These are phyloP conservation scores for Geosmithia flava DNA, from an alignment of 2,329 filamentous ascomycete species.

Conservation along the genomic window DNA sequence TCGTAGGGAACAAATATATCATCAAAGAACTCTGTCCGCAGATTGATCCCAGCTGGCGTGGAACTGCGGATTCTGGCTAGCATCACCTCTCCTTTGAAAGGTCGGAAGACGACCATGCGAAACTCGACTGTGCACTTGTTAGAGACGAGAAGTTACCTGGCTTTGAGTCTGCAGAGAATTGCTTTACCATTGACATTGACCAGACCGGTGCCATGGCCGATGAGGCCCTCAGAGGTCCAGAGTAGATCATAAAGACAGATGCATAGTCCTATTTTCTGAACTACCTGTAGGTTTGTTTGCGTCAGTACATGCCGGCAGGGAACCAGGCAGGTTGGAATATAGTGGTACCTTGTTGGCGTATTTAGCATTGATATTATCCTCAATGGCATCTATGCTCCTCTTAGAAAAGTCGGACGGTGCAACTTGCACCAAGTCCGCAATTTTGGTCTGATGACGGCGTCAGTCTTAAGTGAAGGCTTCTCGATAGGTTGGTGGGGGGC, in stretches of 20 bases:
- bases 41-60: conserved; percentile 58
- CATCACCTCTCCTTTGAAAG: conserved; percentile 90
- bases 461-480: not conserved
- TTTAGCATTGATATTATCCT: conserved; percentile 95
- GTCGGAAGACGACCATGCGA: conserved; percentile 83
- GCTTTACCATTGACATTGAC: conserved; percentile 79
- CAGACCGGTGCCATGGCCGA: conserved; percentile 82
- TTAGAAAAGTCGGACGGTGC: conserved; percentile 79
- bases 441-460: conserved; percentile 55
- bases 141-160: not conserved
- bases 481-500: not conserved
- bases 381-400: conserved; percentile 69
- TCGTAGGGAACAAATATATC: conserved; percentile 73
- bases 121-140: conserved; percentile 59
- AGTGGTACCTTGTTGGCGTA: conserved; percentile 73
- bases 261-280: conserved; percentile 89
- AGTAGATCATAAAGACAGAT: conserved; percentile 88
- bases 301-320: not conserved
- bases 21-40: conserved; percentile 86
- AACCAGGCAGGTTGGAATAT: not conserved
- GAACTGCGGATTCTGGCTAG: conserved; percentile 71
- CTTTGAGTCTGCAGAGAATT: not conserved
- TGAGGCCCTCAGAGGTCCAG: conserved; percentile 81
- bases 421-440: conserved; percentile 91
- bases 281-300: conserved; percentile 38